Evolutionary conservation across 495 filamentous ascomycete species (phyloP).

Genomic region (Neurospora sp.): DNA sequence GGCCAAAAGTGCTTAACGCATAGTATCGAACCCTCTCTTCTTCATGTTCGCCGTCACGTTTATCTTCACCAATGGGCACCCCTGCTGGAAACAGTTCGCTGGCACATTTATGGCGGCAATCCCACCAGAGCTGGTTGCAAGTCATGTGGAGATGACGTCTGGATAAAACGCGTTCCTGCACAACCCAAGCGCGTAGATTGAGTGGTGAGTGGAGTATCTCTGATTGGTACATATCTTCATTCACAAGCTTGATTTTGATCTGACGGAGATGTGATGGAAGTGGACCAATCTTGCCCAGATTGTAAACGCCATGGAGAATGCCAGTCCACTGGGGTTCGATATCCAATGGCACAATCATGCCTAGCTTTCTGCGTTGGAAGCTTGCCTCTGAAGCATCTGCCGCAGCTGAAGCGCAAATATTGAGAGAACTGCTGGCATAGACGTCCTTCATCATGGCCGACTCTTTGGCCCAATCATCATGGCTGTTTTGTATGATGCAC

Average conservation of each 20-base stretch:
- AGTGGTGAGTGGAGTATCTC: not conserved
- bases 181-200: not conserved
- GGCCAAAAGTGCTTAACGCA: not conserved
- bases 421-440: not conserved
- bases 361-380: not conserved
- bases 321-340: not conserved
- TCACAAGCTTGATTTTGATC: not conserved
- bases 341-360: not conserved
- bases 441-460: not conserved
- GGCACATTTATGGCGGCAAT: not conserved
- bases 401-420: not conserved
- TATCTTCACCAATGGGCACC: not conserved
- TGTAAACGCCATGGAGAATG: too few relatives aligned
- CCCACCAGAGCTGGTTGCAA: not conserved
- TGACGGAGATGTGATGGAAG: not conserved
- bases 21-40: not conserved
- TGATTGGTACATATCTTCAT: accelerated
- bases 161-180: not conserved
- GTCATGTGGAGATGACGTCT: not conserved
- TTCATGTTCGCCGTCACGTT: too few relatives aligned
- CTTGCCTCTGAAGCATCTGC: not conserved
- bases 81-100: not conserved
- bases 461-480: not conserved
- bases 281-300: not conserved
- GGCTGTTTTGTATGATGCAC: not conserved